Conservation (phyloP, 129 eudicot species). For the Apium graveolens region DNA sequence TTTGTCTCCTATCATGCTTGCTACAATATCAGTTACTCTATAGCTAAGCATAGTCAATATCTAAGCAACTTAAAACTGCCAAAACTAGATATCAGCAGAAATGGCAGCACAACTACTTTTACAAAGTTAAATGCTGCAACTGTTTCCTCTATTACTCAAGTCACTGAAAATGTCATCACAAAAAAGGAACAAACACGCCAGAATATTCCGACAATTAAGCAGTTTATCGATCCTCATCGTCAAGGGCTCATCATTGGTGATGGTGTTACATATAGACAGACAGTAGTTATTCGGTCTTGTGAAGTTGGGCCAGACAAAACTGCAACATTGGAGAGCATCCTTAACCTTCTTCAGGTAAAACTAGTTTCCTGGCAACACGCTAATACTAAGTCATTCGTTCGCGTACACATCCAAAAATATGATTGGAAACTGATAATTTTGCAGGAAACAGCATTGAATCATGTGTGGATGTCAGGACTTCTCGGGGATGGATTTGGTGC, state of each 20-base stretch:
- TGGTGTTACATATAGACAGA: constrained; percentile 64
- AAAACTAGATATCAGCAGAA: constrained; percentile 19
- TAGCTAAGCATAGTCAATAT: constrained; percentile 3
- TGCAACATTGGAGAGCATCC: constrained; percentile 52
- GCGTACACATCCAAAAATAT: neutral
- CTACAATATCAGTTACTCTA: constrained; percentile 12
- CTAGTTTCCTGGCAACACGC: neutral
- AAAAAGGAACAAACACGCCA: constrained; percentile 22
- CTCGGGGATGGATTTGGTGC: constrained; percentile 82
- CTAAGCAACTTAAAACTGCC: constrained; percentile 11
- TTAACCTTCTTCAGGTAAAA: constrained; percentile 60
- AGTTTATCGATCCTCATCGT: constrained; percentile 54
- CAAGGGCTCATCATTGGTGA: constrained; percentile 43
- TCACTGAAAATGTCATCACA: constrained; percentile 7
- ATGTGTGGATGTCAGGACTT: constrained; percentile 81
- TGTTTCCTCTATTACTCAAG: neutral
- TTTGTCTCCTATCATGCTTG: constrained; percentile 18
- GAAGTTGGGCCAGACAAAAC: constrained; percentile 74
- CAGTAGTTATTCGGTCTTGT: constrained; percentile 57
- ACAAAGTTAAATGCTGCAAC: constrained; percentile 7
- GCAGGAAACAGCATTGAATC: constrained; percentile 92
- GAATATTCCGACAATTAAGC: constrained; percentile 65
- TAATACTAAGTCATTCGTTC: neutral
- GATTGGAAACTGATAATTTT: neutral
- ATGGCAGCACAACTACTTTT: neutral